These are phyloP conservation scores for Cyclostephanos tholiformis DNA, from an alignment of 108 stramenopile species.

Conservation along the genomic window DNA sequence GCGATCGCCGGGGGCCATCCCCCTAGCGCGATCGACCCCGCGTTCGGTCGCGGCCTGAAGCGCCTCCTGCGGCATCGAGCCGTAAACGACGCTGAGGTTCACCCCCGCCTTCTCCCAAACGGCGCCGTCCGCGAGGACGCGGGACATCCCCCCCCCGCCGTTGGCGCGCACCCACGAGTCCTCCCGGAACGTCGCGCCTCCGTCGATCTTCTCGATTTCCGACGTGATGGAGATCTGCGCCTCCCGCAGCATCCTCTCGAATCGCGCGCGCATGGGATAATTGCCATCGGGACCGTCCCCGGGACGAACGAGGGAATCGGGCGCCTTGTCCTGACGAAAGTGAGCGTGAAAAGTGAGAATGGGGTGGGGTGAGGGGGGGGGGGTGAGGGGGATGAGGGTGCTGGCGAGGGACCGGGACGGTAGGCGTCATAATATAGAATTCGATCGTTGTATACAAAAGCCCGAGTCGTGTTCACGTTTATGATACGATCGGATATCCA, in stretches of 20 bases:
- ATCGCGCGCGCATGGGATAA: constrained; percentile 91
- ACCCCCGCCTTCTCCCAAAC: constrained; percentile 99
- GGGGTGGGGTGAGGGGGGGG: neutral
- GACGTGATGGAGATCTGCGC: constrained; percentile 92
- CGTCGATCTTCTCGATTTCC: constrained; percentile 92
- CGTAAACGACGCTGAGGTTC: constrained; percentile 96
- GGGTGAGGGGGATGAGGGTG: neutral
- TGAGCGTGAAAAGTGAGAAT: neutral
- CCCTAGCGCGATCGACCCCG: constrained; percentile 92
- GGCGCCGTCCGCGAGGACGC: constrained; percentile 90
- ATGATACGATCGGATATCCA: too few species aligned
- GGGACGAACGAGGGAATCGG: constrained; percentile 75
- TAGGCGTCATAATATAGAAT: too few species aligned
- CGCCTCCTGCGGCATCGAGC: constrained; percentile 92
- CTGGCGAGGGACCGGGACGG: too few species aligned
- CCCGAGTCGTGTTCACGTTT: too few species aligned
- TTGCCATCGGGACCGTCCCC: constrained; percentile 94
- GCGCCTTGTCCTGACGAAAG: constrained; percentile 39
- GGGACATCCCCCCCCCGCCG: constrained; percentile 96
- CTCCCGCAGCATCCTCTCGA: constrained; percentile 91
- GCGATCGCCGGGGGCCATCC: constrained; percentile 86
- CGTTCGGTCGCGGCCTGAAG: constrained; percentile 95
- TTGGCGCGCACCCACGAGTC: constrained; percentile 95
- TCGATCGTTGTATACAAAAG: too few species aligned
- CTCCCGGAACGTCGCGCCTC: constrained; percentile 86